Conservation (phyloP, 2,329 filamentous ascomycete genomes). For the Coniochaeta ligniaria region DNA sequence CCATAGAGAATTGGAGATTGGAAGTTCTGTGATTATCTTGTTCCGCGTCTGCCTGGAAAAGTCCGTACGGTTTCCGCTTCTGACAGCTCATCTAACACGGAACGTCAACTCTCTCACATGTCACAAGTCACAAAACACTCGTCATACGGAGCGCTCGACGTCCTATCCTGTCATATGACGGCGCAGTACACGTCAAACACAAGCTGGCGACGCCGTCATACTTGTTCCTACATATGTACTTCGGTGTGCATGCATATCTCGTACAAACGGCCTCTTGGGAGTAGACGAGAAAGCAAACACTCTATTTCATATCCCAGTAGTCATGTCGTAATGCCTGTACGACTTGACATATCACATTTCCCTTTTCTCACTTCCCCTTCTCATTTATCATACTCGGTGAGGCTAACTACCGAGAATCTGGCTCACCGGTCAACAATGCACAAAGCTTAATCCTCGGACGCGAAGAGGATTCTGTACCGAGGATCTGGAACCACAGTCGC, state of each 20-base stretch:
- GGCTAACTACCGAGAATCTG: not conserved
- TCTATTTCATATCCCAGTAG: not conserved
- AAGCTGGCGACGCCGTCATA: not conserved
- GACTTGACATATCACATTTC: constrained; percentile 9
- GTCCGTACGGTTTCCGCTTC: not conserved
- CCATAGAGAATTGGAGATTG: too few species aligned
- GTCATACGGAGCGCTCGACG: not conserved
- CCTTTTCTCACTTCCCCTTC: not conserved
- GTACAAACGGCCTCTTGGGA: not conserved
- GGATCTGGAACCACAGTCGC: not conserved
- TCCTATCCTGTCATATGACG: not conserved
- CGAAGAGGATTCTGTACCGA: too few species aligned
- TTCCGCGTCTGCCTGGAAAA: not conserved
- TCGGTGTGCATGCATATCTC: not conserved
- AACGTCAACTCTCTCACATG: not conserved
- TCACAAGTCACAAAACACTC: not conserved
- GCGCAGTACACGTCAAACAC: not conserved
- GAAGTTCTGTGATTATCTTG: not conserved
- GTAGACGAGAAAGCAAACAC: not conserved
- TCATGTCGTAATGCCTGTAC: constrained; percentile 6
- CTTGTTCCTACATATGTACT: not conserved
- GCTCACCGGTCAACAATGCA: not conserved
- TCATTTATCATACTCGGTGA: not conserved
- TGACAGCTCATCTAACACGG: not conserved
- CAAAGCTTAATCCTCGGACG: not conserved